Percentiles rank a stretch among this genome's conserved stretches.
phyloP scores from a whole-genome alignment of 1,284 basidiomycete genomes.

The Xerocomus minutiporus region DNA sequence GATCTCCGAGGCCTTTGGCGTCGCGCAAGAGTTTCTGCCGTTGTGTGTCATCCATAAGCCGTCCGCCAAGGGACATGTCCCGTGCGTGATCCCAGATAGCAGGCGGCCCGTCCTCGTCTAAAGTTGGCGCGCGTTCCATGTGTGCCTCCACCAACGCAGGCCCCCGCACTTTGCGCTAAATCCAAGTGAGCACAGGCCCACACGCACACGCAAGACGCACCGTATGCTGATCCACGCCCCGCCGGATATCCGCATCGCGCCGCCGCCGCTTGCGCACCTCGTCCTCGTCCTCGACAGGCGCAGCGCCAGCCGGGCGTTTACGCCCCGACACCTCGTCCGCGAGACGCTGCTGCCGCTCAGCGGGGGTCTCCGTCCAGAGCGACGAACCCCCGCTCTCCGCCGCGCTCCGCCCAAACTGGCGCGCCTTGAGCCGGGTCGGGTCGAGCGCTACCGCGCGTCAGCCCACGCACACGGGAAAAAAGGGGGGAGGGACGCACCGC shows the following conservation, averaged over 20 bases:
- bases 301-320: constrained; percentile 55
- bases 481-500: no score
- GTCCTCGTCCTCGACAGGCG: constrained; percentile 39
- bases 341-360: constrained; percentile 77
- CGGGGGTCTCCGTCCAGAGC: constrained; percentile 92
- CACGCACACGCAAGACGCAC: constrained; percentile 43
- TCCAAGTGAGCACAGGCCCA: background rate
- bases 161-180: constrained; percentile 60
- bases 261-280: constrained; percentile 48
- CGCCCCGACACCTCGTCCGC: constrained; percentile 84
- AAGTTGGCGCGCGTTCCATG: constrained; percentile 21
- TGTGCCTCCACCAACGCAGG: constrained; percentile 70
- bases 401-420: constrained; percentile 68
- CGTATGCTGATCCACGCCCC: constrained; percentile 75
- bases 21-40: constrained; percentile 74
- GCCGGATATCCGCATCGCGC: constrained; percentile 67
- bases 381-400: constrained; percentile 46
- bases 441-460: constrained; percentile 48
- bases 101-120: constrained; percentile 49
- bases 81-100: constrained; percentile 85
- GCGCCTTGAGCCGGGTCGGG: constrained; percentile 65
- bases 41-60: constrained; percentile 80
- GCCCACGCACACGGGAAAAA: constrained; percentile 58
- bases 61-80: constrained; percentile 81
- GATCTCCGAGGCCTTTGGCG: constrained; percentile 71